These are phyloP conservation scores for Clausena lansium DNA, from an alignment of 345 rosid species.

Conservation along the genomic window DNA sequence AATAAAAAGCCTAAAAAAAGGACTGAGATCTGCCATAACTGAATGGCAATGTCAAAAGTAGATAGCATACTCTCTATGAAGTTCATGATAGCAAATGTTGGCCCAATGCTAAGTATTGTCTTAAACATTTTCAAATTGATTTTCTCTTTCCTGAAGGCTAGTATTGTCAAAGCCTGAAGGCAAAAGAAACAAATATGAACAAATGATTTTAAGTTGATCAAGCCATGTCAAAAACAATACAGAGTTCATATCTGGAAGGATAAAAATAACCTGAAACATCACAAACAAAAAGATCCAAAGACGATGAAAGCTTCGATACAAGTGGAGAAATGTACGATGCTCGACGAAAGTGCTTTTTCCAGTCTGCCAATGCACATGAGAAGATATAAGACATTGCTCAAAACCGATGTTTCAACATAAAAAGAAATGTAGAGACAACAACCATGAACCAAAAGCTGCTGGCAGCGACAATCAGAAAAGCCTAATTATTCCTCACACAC, in stretches of 20 bases:
- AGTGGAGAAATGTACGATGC: constrained; percentile 95
- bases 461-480: neutral
- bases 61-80: constrained; percentile 68
- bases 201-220: constrained; percentile 7
- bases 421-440: neutral
- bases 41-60: constrained; percentile 12
- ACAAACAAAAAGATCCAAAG: constrained; percentile 92
- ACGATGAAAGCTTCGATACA: constrained; percentile 89
- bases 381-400: neutral
- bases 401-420: neutral
- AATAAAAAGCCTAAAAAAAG: too few relatives aligned
- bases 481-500: neutral
- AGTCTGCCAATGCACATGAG: constrained; percentile 45
- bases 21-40: neutral
- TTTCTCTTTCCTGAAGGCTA: constrained; percentile 69
- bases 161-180: constrained; percentile 72
- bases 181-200: constrained; percentile 5
- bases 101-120: constrained; percentile 80
- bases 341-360: constrained; percentile 96
- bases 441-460: neutral
- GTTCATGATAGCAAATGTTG: constrained; percentile 85
- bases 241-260: constrained; percentile 3
- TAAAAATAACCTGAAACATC: constrained; percentile 82
- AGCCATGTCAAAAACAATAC: neutral
- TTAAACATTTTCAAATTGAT: constrained; percentile 68